phyloP scores from a whole-genome alignment of 2,329 filamentous ascomycete species.

The Exserohilum turcica region DNA sequence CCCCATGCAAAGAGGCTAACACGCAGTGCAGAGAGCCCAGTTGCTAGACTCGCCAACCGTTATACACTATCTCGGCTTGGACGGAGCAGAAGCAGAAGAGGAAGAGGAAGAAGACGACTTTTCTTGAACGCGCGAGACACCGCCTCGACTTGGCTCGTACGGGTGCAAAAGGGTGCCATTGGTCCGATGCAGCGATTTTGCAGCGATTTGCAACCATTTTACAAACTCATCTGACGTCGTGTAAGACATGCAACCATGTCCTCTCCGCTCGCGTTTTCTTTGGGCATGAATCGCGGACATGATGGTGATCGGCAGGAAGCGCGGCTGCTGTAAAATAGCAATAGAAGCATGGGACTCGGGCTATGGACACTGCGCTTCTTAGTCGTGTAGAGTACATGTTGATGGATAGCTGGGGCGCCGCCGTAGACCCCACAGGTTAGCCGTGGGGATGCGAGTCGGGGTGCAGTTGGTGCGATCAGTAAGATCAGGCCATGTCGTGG shows the following conservation, averaged over 20 bases:
- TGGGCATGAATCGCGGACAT: constrained; percentile 17
- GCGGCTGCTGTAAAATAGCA: constrained; percentile 16
- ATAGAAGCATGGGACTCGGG: constrained; percentile 22
- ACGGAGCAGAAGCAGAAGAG: constrained; percentile 24
- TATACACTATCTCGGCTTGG: constrained; percentile 41
- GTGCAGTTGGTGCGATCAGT: constrained; percentile 18
- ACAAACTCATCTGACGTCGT: constrained; percentile 20
- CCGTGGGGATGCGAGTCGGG: constrained; percentile 10
- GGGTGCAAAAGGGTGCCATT: constrained; percentile 10
- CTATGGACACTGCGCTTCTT: constrained; percentile 9
- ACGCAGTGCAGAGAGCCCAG: constrained; percentile 34
- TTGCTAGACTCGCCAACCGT: constrained; percentile 42
- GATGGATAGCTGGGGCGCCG: not conserved
- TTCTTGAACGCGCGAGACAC: constrained; percentile 23
- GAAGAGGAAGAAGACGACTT: constrained; percentile 41
- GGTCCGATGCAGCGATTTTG: constrained; percentile 12
- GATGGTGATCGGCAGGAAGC: constrained; percentile 20
- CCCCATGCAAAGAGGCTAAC: constrained; percentile 16
- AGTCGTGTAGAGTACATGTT: not conserved
- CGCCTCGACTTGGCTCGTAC: constrained; percentile 15
- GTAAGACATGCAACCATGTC: constrained; percentile 24
- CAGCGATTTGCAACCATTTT: too few relatives aligned
- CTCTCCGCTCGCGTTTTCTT: constrained; percentile 16
- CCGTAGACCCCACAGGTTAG: not conserved
- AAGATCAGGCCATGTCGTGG: constrained; percentile 6